These are phyloP conservation scores for Mycena latifolia DNA, from an alignment of 768 basidiomycete species.

Conservation along the genomic window DNA sequence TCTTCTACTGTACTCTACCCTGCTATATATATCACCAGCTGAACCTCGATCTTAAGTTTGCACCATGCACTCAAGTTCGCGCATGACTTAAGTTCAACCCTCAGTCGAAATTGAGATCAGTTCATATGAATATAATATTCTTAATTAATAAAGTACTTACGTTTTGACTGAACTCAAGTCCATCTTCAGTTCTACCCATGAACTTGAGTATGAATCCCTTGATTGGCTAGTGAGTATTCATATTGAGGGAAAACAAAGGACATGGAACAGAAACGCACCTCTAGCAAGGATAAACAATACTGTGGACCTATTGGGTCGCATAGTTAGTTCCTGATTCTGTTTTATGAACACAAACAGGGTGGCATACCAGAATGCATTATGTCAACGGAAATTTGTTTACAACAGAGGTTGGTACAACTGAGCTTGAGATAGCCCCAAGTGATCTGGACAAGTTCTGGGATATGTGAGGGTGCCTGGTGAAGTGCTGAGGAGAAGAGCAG, in stretches of 20 bases:
- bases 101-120: slow-evolving; percentile 10
- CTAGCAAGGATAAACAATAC: no score
- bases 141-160: slow-evolving; percentile 13
- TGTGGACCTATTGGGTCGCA: no score
- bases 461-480: slow-evolving; percentile 7
- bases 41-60: slow-evolving; percentile 6
- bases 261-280: slow-evolving; percentile 4
- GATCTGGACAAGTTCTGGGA: slow-evolving; percentile 7
- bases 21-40: neutral
- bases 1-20: slow-evolving; percentile 7
- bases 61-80: slow-evolving; percentile 7
- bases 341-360: slow-evolving; percentile 12
- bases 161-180: slow-evolving; percentile 8
- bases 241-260: slow-evolving; percentile 6
- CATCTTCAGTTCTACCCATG: slow-evolving; percentile 1
- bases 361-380: slow-evolving; percentile 12
- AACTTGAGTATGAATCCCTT: slow-evolving; percentile 11
- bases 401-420: slow-evolving; percentile 11
- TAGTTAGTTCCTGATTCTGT: slow-evolving; percentile 12
- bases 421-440: slow-evolving; percentile 12
- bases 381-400: neutral
- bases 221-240: slow-evolving; percentile 2
- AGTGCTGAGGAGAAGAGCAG: slow-evolving; percentile 4
- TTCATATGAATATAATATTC: slow-evolving; percentile 8
- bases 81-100: slow-evolving; percentile 4